Evolutionary conservation across 257 asterid genomes (phyloP).

Genomic region (Prunella vulgaris): DNA sequence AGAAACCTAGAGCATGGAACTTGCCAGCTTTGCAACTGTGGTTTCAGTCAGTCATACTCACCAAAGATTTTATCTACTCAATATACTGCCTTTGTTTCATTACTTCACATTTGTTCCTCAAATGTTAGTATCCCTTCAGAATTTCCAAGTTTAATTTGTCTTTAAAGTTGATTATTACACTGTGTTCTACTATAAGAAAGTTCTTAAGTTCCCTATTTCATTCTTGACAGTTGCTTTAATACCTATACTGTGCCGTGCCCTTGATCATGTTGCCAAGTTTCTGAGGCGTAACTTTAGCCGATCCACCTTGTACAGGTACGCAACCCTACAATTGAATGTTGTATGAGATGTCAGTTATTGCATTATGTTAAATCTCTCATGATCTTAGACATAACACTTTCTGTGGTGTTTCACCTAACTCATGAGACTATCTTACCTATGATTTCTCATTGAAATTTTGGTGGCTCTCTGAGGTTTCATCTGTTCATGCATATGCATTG

Average conservation of each 20-base stretch:
- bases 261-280: constrained; percentile 83
- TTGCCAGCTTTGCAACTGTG: constrained; percentile 80
- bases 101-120: constrained; percentile 75
- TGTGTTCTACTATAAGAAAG: not conserved
- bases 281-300: constrained; percentile 77
- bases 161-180: constrained; percentile 1
- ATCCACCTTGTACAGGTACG: constrained; percentile 79
- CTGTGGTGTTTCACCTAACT: not conserved
- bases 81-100: constrained; percentile 79
- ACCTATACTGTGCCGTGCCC: constrained; percentile 74
- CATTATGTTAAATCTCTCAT: not conserved
- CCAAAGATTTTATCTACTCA: constrained; percentile 81
- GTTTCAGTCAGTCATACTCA: constrained; percentile 71
- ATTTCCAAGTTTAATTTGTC: not conserved
- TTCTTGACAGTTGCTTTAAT: constrained; percentile 71
- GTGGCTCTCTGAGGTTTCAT: not conserved
- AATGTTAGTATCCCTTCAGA: constrained; percentile 45
- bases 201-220: constrained; percentile 13
- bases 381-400: not conserved
- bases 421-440: not conserved
- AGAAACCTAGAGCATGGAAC: constrained; percentile 99
- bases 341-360: not conserved
- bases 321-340: constrained; percentile 1
- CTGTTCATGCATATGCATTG: not conserved
- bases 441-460: not conserved